These are phyloP conservation scores for Petunia axillaris DNA, from an alignment of 257 asterid genomes.

Conservation along the genomic window DNA sequence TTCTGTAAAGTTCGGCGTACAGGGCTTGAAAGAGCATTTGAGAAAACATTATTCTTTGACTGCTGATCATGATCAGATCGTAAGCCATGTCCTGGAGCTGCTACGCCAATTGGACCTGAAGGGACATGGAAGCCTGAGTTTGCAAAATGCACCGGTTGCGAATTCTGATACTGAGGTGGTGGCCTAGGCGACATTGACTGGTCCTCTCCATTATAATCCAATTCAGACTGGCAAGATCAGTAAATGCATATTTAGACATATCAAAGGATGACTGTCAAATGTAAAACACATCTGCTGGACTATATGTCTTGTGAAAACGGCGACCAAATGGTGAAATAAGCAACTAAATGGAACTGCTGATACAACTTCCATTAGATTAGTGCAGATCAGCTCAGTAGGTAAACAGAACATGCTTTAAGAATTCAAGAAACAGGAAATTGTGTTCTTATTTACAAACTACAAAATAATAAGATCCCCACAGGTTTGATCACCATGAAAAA, in stretches of 20 bases:
- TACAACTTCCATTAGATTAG: not conserved
- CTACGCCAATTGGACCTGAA: constrained; percentile 38
- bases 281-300: not conserved
- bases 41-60: constrained; percentile 47
- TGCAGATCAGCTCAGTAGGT: not conserved
- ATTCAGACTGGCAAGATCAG: constrained; percentile 40
- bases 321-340: not conserved
- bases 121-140: constrained; percentile 38
- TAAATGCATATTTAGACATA: not conserved
- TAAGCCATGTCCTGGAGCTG: constrained; percentile 33
- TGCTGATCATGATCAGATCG: constrained; percentile 51
- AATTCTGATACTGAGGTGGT: constrained; percentile 39
- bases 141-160: constrained; percentile 36
- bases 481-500: not conserved
- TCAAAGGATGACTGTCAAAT: not conserved
- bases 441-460: not conserved
- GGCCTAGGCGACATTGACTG: constrained; percentile 51
- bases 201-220: constrained; percentile 50
- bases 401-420: not conserved
- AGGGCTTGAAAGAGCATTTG: constrained; percentile 57
- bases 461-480: not conserved
- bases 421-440: not conserved
- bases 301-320: not conserved
- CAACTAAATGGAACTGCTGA: not conserved
- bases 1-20: constrained; percentile 50